Base-by-base conservation (phyloP, 805 yeast species). In the Cyberlindnera nakhonratchasimensis region DNA sequence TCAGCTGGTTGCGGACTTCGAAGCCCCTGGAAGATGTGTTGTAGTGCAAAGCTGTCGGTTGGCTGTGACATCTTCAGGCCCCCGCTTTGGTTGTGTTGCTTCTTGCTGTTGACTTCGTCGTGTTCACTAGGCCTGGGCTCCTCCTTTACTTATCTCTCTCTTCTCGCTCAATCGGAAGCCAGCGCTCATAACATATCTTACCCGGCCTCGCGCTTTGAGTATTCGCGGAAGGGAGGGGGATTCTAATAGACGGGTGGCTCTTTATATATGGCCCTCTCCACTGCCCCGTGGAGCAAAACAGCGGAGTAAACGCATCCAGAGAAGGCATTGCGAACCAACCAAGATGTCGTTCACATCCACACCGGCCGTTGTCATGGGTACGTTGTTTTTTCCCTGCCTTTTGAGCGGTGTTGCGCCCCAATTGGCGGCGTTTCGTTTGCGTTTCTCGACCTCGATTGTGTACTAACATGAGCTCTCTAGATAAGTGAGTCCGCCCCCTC, bases 361-460 rank as follows among this genome's bases (percentile, higher is more conserved):
- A 45, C 96, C 96, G 30, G 96, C 96, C 46, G 91, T 89, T 72
- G 96, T 89, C 63, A 89, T 89, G 96, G 96, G 88, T 79, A 79
- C 64, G 79, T 82, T 66, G 48, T 22, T 5, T 4, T 16, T 20
- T 29, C 13, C 16, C 35, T 24, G 19, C 31, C 8, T 6, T 21
- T 33, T 7, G 7, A 14, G 12, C 13, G 28, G 14, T 13, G 29
- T 5, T 23, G n/a, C 13, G 25, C 6, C 22, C 17, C 31, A 18
- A 13, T 14, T 13, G n/a, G 6, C n/a, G n/a, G n/a, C n/a, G n/a
- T n/a, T n/a, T n/a, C n/a, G n/a, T n/a, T n/a, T n/a, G n/a, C n/a
- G n/a, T n/a, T n/a, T n/a, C n/a, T n/a, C n/a, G n/a, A n/a, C n/a
- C n/a, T n/a, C n/a, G n/a, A n/a, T n/a, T n/a, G n/a, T n/a, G n/a